Base-by-base conservation (phyloP, 2,329 filamentous ascomycete genomes). In the Monosporascus sp. region DNA sequence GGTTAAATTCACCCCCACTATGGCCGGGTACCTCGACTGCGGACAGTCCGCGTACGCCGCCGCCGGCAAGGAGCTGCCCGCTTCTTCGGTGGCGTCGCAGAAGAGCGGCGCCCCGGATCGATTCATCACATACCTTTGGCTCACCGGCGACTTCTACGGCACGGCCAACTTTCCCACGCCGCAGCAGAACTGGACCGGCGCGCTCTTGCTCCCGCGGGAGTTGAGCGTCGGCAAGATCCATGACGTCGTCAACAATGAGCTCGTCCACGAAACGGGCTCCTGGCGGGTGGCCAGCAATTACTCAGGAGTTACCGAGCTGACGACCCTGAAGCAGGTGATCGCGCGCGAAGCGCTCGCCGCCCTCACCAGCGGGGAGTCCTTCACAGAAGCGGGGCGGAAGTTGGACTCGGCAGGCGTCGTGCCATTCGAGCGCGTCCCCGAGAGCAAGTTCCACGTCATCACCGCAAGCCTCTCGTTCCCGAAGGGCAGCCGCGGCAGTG, bases 111-210 rank as follows among this genome's bases (percentile, higher is more conserved):
- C 70, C 0, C 68, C 72, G 2, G 71, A 75, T 54, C 68, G 72
- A 5, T 75, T 72, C 55, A 66, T 75, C 47, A 63, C 63, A 5
- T 74, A 72, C 50, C 20, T 74, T 1, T 75, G 73, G 73, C 58
- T 75, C 41, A 75, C 71, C 3, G 72, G 71, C n/a, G 65, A 75
- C 51, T 68, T 70, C 50, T 75, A 70, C 52, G 72, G 65, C 1
- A 71, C 68, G 6, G 55, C 65, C 1, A 60, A 65, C 41, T 73
- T 74, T 51, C 72, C 72, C 2, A 70, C 66, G 20, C 20, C 58
- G 0, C 72, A 74, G 58, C 73, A 75, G 53, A 74, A 74, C 46
- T 75, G 73, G 73, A 72, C 71, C 1, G 72, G 73, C 2, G 66
- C 71, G 1, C 64, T 77, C 15, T 59, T 75, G 2, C 67, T 76